phyloP scores from a whole-genome alignment of 2,329 filamentous ascomycete species.

The Colletotrichum acutatum region DNA sequence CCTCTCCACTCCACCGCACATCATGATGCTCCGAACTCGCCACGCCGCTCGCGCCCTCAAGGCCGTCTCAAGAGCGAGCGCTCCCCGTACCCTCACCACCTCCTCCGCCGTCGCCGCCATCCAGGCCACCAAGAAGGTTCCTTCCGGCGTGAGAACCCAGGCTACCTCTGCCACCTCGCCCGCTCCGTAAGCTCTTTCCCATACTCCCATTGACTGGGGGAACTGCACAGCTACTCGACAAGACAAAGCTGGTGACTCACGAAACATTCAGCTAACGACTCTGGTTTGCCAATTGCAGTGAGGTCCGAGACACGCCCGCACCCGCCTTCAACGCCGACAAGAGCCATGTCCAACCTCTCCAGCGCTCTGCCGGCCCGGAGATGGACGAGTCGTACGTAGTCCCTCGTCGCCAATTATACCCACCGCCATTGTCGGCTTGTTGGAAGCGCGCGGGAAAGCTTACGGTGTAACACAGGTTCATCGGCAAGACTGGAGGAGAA shows the following conservation, averaged over 20 bases:
- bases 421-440: constrained; percentile 28
- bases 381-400: constrained; percentile 83
- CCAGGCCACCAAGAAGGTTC: constrained; percentile 51
- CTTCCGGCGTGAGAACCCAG: constrained; percentile 57
- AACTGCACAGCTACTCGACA: background rate
- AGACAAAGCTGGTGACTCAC: constrained; percentile 9
- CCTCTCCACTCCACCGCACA: constrained; percentile 31
- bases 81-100: constrained; percentile 53
- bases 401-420: constrained; percentile 21
- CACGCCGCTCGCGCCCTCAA: constrained; percentile 59
- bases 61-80: constrained; percentile 51
- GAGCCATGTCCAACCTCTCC: constrained; percentile 76
- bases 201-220: background rate
- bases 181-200: constrained; percentile 60
- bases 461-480: constrained; percentile 68
- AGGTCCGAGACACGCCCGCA: constrained; percentile 69
- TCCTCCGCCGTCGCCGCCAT: constrained; percentile 50
- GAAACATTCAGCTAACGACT: constrained; percentile 38
- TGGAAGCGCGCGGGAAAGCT: constrained; percentile 2
- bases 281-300: constrained; percentile 49
- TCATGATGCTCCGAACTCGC: constrained; percentile 60
- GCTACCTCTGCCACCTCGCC: constrained; percentile 60
- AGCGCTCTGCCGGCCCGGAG: constrained; percentile 67
- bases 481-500: constrained; percentile 93
- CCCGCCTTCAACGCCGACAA: constrained; percentile 67